Evolutionary conservation across 805 yeast genomes (phyloP), one percentile per base, ranked within the genome.

Genomic region (Candida koratica): DNA sequence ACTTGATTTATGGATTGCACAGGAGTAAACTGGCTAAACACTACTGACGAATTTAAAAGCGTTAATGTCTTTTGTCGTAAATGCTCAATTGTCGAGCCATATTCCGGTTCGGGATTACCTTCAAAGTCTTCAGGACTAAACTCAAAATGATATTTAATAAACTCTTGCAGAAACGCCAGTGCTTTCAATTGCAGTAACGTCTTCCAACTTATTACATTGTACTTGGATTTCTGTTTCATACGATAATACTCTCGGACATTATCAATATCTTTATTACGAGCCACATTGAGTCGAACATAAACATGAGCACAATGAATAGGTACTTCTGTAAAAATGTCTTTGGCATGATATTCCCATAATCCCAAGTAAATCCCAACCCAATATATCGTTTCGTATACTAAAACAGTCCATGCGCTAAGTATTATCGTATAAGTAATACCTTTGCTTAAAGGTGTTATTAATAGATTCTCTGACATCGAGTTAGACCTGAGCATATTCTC

Each of bases 281-380:
- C 39, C 3, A 76, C 50, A 37, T 77, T 72, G 34, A 82, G 63
- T 17, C 73, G 58, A 5, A 78, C 72, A 43, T 77, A 77, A 1
- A 82, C 65, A 55, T 83, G 87, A 0, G 93, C 88, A 58, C 88
- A 83, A 53, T 82, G 90, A 6, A 80, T 79, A 0, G 90, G 93
- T 17, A 76, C 72, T 29, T 82, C 84, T n/a, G 71, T 68, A 52
- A 82, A 82, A 17, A 77, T 73, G 37, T 80, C 83, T 45, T 75
- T 71, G 11, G 76, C 76, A 38, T 71, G 71, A 43, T 70, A 61
- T 18, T 70, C 70, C 79, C 78, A 73, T 4, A 61, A 41, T 1
- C 56, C 56, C 5, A 69, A 47, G 39, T 56, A 55, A 2, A 70
- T 58, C 1, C 77, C 78, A 18, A 61, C 40, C 58, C 68, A 60